phyloP scores from a whole-genome alignment of 2,329 filamentous ascomycete species.

The Pseudogymnoascus sp. region DNA sequence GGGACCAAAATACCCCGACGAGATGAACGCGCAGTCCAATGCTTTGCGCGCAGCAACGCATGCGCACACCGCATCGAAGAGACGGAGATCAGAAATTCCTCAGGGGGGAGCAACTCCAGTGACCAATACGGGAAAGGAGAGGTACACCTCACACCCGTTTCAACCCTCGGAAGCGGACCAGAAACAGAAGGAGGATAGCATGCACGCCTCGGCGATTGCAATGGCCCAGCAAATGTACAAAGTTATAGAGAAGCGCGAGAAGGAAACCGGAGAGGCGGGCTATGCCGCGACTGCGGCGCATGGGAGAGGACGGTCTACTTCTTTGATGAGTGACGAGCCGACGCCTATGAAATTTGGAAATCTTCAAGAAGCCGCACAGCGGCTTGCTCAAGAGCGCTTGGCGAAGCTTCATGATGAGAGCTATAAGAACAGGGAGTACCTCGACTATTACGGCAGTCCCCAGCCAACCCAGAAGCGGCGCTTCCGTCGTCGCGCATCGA shows the following conservation, averaged over 20 bases:
- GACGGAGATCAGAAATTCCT: constrained; percentile 41
- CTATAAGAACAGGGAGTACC: constrained; percentile 54
- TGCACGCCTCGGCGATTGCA: constrained; percentile 75
- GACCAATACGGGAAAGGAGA: constrained; percentile 61
- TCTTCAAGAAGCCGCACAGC: constrained; percentile 81
- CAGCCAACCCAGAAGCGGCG: constrained; percentile 43
- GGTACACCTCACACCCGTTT: constrained; percentile 72
- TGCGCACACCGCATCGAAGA: constrained; percentile 50
- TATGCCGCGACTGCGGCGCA: constrained; percentile 27
- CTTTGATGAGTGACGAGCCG: constrained; percentile 29
- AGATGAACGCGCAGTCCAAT: constrained; percentile 54
- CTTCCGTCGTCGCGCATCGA: constrained; percentile 54
- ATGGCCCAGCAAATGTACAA: constrained; percentile 87
- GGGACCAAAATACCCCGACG: constrained; percentile 45
- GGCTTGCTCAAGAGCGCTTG: constrained; percentile 74
- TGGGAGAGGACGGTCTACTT: constrained; percentile 28
- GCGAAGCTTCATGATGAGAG: constrained; percentile 71
- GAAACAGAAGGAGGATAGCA: constrained; percentile 59
- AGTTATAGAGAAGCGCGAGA: constrained; percentile 50
- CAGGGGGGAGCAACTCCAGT: constrained; percentile 61
- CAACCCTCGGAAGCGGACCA: constrained; percentile 69
- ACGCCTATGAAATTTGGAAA: constrained; percentile 48
- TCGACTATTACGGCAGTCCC: constrained; percentile 63
- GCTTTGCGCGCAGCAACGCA: constrained; percentile 67
- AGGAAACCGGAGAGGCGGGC: constrained; percentile 26